Evolutionary conservation across 2,329 filamentous ascomycete genomes (phyloP).

Genomic region (Colletotrichum liaoningense): DNA sequence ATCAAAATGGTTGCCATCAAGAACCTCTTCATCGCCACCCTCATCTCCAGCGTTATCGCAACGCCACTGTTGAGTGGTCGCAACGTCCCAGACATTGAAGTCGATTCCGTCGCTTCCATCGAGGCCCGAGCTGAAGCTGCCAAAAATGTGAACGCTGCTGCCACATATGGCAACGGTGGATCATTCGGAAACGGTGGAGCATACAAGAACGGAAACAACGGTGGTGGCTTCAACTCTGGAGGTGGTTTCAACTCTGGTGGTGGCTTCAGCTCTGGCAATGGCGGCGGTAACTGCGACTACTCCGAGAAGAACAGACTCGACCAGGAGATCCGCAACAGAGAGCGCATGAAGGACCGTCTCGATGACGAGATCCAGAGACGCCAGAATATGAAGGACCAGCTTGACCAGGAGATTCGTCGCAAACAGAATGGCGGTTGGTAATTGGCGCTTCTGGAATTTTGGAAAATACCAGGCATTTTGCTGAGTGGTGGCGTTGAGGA

Average conservation of each 20-base stretch:
- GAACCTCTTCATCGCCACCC: conserved; percentile 4
- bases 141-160: no score
- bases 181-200: neutral
- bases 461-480: neutral
- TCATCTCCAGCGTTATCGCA: conserved; percentile 12
- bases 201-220: conserved; percentile 18
- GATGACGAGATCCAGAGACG: conserved; percentile 33
- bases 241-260: neutral
- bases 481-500: neutral
- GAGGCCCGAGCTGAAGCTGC: neutral
- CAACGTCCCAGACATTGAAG: neutral
- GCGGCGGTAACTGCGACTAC: neutral
- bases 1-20: conserved; percentile 24
- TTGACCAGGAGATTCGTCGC: conserved; percentile 12
- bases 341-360: conserved; percentile 39
- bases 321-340: conserved; percentile 44
- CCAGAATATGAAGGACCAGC: conserved; percentile 8
- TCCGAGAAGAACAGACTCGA: conserved; percentile 17
- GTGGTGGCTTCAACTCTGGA: neutral
- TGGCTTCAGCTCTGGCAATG: neutral
- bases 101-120: neutral
- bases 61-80: neutral
- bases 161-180: neutral
- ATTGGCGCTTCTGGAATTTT: no score
- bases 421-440: neutral